Base-by-base conservation (phyloP, 1,284 basidiomycete species). In the Trametes versicolor region DNA sequence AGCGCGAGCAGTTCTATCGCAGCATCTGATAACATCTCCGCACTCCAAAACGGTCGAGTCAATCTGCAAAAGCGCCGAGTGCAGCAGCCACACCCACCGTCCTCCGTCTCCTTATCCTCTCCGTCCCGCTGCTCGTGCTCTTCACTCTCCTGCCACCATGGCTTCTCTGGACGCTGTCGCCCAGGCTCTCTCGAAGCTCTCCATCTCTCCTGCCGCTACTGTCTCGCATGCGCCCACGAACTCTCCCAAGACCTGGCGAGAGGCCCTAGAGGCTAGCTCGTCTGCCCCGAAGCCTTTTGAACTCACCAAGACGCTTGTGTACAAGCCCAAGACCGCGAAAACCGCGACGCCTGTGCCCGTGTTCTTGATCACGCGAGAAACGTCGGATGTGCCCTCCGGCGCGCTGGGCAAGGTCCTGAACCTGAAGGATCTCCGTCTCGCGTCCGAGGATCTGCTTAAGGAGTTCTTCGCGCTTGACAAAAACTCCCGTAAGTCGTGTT, bases 321-420 rank as follows among this genome's bases (percentile, higher is more conserved):
- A 93, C 87, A 96, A 96, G 75, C 94, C 94, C 41, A 95, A 95
- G 79, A 95, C 95, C 1, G 92, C 96, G 54, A 98, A 98, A 80
- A 86, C 87, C 0, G 95, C 93, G 7, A 88, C 87, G 29, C 89
- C 95, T 1, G 86, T 94, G 61, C 96, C 96, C 8, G 89, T 98
- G 59, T 87, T 98, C 58, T 90, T 97, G 65, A 86, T 98, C 74
- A 94, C 95, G 9, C 84, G 89, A 72, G 95, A 97, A 73, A 83
- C 87, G 47, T 94, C 94, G 19, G 92, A 96, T 75, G 93, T 93
- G 21, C 88, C 82, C 74, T 91, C 94, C 0, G 85, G 81, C 4
- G 85, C 90, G 10, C 85, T 98, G 67, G 94, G 87, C 49, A 94
- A 93, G 80, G 90, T 91, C 75, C 85, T 99, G 67, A 90, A 90